phyloP scores from a whole-genome alignment of 768 basidiomycete genomes.

The Austroboletus festivus region DNA sequence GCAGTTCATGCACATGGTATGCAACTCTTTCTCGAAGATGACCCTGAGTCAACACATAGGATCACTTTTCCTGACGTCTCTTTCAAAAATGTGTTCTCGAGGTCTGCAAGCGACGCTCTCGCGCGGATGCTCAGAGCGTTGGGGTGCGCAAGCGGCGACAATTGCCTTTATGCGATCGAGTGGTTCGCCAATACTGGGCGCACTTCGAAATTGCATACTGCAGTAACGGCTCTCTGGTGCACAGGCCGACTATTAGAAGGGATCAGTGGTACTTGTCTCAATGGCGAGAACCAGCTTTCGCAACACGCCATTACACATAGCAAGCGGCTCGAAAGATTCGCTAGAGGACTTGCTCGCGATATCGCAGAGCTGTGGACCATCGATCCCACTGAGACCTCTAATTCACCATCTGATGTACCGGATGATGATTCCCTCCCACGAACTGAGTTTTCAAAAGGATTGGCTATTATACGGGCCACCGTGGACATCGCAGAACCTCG shows the following conservation, averaged over 20 bases:
- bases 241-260: conserved; percentile 77
- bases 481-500: conserved; percentile 43
- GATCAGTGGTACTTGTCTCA: conserved; percentile 47
- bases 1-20: conserved; percentile 46
- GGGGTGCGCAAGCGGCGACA: conserved; percentile 66
- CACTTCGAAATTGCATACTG: conserved; percentile 40
- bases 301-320: conserved; percentile 22
- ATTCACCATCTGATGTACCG: conserved; percentile 12
- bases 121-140: conserved; percentile 71
- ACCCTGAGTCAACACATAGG: conserved; percentile 35
- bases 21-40: conserved; percentile 55
- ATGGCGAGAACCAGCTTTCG: conserved; percentile 15
- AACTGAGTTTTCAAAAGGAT: conserved; percentile 65
- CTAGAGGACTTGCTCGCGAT: conserved; percentile 57
- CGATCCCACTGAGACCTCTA: conserved; percentile 31
- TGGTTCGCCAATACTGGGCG: conserved; percentile 68
- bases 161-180: conserved; percentile 72
- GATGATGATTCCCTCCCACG: conserved; percentile 37
- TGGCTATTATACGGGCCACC: conserved; percentile 60
- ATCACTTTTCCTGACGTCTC: conserved; percentile 55
- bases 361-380: conserved; percentile 73
- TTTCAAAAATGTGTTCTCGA: conserved; percentile 54
- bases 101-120: conserved; percentile 50
- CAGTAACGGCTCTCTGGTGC: conserved; percentile 82
- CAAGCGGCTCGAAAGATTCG: conserved; percentile 60